Evolutionary conservation across 371 early-diverging fungal species (phyloP), one percentile per base, ranked within the genome.

Genomic region (Circinella minor): DNA sequence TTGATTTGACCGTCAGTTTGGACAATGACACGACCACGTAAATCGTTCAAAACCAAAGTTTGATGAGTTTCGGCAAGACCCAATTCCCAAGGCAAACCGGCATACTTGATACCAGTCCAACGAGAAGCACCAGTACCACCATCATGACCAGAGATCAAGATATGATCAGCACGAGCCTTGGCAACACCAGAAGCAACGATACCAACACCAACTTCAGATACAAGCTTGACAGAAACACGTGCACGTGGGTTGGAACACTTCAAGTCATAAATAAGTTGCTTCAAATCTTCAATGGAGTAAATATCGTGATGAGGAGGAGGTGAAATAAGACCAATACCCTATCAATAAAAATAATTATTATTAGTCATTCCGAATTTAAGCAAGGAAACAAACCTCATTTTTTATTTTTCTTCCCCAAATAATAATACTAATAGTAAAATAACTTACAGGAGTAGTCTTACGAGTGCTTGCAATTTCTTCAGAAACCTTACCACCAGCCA

Each of bases 251-350:
- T 98, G 65, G 96, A 87, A 77, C 95, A 93, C 86, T 96, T 96
- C 66, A 97, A 86, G 76, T 98, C 99, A 74, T 96, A 97, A 71
- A 98, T 98, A 38, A 98, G 84, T 80, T 98, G 98, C 87, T 96
- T 96, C 70, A 98, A 85, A 79, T 98, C 98, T 83, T 98, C 98
- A 66, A 95, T 94, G 18, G 97, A 96, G 86, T 98, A 97, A 69
- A 97, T 97, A 77, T 98, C 98, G 88, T 98, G 98, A 77, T 97
- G 98, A 72, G 97, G 97, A 74, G 98, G 97, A 43, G 98, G 98
- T 20, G 94, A 94, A 68, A 98, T 97, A 27, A 98, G 86, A 57
- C 97, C 97, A 54, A 97, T 97, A 62, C 97, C 97, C 70, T 70
- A 37, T 36, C 27, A 60, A 17, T 49, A 34, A 37, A 36, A 8